Conservation (phyloP, 192 early-diverging fungal genomes). For the Diversispora epigaea region DNA sequence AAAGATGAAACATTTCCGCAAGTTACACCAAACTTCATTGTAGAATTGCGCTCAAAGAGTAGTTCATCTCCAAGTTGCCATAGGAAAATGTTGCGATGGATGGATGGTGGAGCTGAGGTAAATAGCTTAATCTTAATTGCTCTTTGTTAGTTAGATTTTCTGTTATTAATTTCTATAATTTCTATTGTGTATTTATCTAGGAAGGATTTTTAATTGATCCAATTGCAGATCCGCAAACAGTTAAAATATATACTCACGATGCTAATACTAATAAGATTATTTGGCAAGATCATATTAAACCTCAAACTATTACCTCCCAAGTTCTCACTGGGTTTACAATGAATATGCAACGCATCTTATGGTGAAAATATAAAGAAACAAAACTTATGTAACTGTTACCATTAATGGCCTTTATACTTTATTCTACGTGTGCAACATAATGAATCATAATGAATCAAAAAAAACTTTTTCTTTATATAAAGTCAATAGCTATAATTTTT, state of each 20-base stretch:
- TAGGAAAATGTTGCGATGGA: background rate
- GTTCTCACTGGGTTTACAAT: background rate
- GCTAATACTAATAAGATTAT: background rate
- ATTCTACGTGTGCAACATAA: too few relatives aligned
- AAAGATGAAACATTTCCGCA: background rate
- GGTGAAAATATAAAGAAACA: background rate
- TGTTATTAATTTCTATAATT: constrained; percentile 1
- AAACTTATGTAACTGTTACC: too few relatives aligned
- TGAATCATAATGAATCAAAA: too few relatives aligned
- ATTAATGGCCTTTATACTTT: too few relatives aligned
- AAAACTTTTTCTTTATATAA: too few relatives aligned
- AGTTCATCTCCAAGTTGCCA: background rate
- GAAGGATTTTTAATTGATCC: constrained; percentile 1
- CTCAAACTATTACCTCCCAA: background rate
- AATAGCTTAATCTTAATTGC: background rate
- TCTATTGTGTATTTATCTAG: too few relatives aligned
- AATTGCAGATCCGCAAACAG: constrained; percentile 1
- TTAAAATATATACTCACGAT: background rate
- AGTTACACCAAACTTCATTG: constrained; percentile 6
- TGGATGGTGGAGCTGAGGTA: background rate
- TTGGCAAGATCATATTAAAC: background rate
- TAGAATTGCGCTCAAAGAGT: background rate
- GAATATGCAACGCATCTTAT: background rate
- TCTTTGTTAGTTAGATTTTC: background rate
- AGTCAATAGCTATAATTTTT: too few relatives aligned